A percentile compares a stretch with the other conserved stretches of the same genome.
Conservation (phyloP, 305 asterid genomes). For the Plantago coronopus region DNA sequence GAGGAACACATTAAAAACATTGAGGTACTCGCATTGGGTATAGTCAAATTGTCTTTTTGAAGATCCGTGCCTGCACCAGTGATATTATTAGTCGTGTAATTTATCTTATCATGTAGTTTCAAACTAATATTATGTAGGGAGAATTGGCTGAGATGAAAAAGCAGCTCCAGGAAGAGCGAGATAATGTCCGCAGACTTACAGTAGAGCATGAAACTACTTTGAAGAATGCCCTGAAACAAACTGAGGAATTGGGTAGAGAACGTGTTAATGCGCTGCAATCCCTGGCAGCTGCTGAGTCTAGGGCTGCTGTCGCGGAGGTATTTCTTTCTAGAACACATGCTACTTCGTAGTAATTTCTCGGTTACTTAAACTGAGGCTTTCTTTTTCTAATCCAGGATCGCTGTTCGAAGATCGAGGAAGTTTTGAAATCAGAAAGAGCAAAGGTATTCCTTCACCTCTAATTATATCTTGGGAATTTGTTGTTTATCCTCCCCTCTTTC, state of each 20-base stretch:
- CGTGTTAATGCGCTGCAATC: slow-evolving; percentile 57
- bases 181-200: slow-evolving; percentile 57
- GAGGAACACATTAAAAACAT: slow-evolving; percentile 56
- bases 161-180: slow-evolving; percentile 84
- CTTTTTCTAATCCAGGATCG: slow-evolving; percentile 50
- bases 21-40: slow-evolving; percentile 43
- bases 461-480: slow-evolving; percentile 1
- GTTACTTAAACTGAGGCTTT: slow-evolving; percentile 7
- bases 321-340: slow-evolving; percentile 2
- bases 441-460: slow-evolving; percentile 39
- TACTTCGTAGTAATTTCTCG: slow-evolving; percentile 4
- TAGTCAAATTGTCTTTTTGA: neutral
- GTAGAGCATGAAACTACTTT: slow-evolving; percentile 57
- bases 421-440: slow-evolving; percentile 41
- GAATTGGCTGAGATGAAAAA: slow-evolving; percentile 95
- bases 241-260: slow-evolving; percentile 67
- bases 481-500: slow-evolving; percentile 1
- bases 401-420: slow-evolving; percentile 63
- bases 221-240: slow-evolving; percentile 56
- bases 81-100: slow-evolving; percentile 1
- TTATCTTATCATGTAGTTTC: slow-evolving; percentile 16
- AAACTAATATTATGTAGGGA: slow-evolving; percentile 41
- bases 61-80: neutral
- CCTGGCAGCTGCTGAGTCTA: slow-evolving; percentile 69
- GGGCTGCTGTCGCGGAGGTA: slow-evolving; percentile 90